Conservation (phyloP, 2,329 filamentous ascomycete genomes). For the Paramyrothecium sp. region DNA sequence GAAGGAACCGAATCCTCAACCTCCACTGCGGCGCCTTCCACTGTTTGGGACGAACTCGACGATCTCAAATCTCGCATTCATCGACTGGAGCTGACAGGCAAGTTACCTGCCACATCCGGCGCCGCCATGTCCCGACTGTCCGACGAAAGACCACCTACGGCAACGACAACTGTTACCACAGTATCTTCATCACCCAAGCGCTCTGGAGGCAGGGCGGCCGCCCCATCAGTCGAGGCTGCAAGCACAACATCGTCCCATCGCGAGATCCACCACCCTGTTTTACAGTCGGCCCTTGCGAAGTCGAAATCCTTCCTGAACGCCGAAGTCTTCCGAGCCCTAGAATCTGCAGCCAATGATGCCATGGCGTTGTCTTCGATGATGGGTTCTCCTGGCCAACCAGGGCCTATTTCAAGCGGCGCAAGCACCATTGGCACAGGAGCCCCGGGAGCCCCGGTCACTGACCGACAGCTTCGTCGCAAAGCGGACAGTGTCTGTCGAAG, state of each 20-base stretch:
- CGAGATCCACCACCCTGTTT: conserved; percentile 68
- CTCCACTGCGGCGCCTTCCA: conserved; percentile 86
- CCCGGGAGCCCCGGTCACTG: conserved; percentile 52
- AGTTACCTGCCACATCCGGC: conserved; percentile 77
- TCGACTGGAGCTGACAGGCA: conserved; percentile 85
- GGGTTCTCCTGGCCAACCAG: conserved; percentile 66
- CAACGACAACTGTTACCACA: conserved; percentile 87
- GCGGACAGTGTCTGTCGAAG: conserved; percentile 91
- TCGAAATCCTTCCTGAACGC: conserved; percentile 67
- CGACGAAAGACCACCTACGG: conserved; percentile 83
- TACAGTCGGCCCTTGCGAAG: conserved; percentile 79
- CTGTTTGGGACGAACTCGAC: conserved; percentile 96
- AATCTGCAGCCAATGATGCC: conserved; percentile 79
- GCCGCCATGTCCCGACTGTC: conserved; percentile 73
- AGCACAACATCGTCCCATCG: conserved; percentile 35
- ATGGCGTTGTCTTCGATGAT: conserved; percentile 76
- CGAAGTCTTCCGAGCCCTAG: conserved; percentile 76
- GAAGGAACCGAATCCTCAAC: conserved; percentile 83
- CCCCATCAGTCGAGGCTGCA: conserved; percentile 33
- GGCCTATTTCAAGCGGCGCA: conserved; percentile 65
- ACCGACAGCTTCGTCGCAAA: conserved; percentile 85
- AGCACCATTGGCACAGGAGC: conserved; percentile 53
- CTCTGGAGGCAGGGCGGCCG: conserved; percentile 18
- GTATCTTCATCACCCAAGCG: conserved; percentile 87
- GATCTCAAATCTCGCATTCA: conserved; percentile 92